Percentiles rank a stretch among this genome's conserved stretches.
Evolutionary conservation across 1,284 basidiomycete species (phyloP).

Genomic region (Boletus mariae): DNA sequence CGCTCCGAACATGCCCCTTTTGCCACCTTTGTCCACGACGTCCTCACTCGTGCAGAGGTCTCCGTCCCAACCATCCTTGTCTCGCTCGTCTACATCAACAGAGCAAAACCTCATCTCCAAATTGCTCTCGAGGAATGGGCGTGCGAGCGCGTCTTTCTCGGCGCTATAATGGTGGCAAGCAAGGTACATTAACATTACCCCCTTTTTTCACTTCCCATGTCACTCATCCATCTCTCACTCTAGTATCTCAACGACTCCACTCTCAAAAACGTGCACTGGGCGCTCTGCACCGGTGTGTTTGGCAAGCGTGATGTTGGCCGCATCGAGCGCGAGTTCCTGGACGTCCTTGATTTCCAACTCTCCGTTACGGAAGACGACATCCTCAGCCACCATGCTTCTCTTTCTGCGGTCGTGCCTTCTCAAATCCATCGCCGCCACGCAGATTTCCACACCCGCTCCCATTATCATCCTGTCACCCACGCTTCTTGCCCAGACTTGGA

Average conservation of each 20-base stretch:
- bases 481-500: constrained; percentile 24
- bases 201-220: constrained; percentile 13
- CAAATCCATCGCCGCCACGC: constrained; percentile 27
- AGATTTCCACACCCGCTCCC: constrained; percentile 20
- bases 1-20: constrained; percentile 54
- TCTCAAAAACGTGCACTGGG: constrained; percentile 75
- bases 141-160: constrained; percentile 72
- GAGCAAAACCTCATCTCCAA: constrained; percentile 68
- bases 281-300: constrained; percentile 72
- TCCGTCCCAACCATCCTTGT: constrained; percentile 60
- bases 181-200: constrained; percentile 48
- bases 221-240: constrained; percentile 11
- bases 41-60: constrained; percentile 66
- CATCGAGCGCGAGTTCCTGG: constrained; percentile 74
- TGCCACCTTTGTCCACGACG: constrained; percentile 56
- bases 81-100: constrained; percentile 65
- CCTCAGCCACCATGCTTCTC: constrained; percentile 54
- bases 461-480: constrained; percentile 19
- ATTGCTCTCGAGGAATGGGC: constrained; percentile 77
- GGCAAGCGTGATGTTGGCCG: constrained; percentile 73
- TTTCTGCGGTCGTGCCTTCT: constrained; percentile 40
- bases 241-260: constrained; percentile 74
- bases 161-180: constrained; percentile 66
- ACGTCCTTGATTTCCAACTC: constrained; percentile 70
- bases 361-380: constrained; percentile 59